These are phyloP conservation scores for Eucalyptus fibrosa DNA, from an alignment of 345 rosid species.

Conservation along the genomic window DNA sequence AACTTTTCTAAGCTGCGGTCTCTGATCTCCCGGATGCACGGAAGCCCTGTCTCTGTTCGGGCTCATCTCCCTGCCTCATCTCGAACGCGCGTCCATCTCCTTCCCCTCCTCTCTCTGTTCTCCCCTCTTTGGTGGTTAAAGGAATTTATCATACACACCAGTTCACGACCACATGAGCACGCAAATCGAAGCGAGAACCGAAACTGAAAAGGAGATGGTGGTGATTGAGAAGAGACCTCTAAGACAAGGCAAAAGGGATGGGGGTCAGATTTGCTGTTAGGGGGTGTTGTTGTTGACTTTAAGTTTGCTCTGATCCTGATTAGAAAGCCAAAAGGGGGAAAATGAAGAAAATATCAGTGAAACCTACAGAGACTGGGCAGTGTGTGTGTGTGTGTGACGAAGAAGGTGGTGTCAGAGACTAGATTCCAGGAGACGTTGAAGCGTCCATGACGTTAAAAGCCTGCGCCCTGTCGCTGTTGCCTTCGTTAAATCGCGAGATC, in stretches of 20 bases:
- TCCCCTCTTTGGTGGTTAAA: background rate
- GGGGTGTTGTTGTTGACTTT: background rate
- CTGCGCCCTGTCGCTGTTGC: background rate
- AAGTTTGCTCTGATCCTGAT: background rate
- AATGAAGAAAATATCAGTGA: background rate
- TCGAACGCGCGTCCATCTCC: constrained; percentile 13
- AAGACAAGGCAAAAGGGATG: background rate
- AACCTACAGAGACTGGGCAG: background rate
- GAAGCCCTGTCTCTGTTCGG: constrained; percentile 24
- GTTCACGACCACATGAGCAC: background rate
- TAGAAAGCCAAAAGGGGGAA: background rate
- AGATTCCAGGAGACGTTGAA: background rate
- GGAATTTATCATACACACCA: background rate
- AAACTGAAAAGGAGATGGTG: background rate
- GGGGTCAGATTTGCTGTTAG: background rate
- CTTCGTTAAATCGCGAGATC: background rate
- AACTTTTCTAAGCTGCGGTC: constrained; percentile 23
- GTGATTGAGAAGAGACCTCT: background rate
- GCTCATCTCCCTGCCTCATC: constrained; percentile 19
- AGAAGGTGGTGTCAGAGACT: background rate
- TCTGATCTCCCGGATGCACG: constrained; percentile 3
- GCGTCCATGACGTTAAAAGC: background rate
- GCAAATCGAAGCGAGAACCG: background rate
- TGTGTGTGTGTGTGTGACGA: background rate
- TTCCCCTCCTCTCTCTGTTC: background rate